Conservation (phyloP, 1,139 yeast genomes). For the Zhuliangozyma blackwelliae region DNA sequence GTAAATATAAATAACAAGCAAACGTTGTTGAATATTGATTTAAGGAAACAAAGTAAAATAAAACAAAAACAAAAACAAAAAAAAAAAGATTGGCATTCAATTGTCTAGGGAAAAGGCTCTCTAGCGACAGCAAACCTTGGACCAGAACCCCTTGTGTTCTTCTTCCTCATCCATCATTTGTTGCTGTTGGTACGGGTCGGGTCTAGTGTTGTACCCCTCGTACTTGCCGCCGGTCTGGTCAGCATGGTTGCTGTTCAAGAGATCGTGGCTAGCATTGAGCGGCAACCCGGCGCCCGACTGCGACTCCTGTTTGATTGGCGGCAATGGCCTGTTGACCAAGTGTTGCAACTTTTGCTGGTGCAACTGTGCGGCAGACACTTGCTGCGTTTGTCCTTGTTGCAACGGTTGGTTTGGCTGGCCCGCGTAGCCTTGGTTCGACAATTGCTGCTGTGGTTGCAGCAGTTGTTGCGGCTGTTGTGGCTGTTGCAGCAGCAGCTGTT, state of each 20-base stretch:
- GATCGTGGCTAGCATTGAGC: constrained; percentile 2
- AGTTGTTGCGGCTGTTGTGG: constrained; percentile 3
- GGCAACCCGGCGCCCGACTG: constrained; percentile 11
- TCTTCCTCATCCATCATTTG: constrained; percentile 32
- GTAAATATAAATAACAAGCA: no score
- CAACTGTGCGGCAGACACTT: constrained; percentile 32
- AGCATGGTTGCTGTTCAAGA: constrained; percentile 8
- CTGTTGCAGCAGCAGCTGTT: constrained; percentile 6
- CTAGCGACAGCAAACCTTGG: constrained; percentile 44
- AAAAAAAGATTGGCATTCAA: no score
- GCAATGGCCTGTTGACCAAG: constrained; percentile 48
- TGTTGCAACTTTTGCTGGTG: constrained; percentile 51
- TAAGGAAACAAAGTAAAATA: no score
- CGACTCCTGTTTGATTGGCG: constrained; percentile 46
- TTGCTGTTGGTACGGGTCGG: constrained; percentile 37
- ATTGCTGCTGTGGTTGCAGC: constrained; percentile 3
- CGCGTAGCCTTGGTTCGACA: background rate
- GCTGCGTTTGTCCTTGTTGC: constrained; percentile 4
- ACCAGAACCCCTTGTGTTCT: constrained; percentile 42
- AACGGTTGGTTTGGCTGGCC: constrained; percentile 6
- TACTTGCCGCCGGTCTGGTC: constrained; percentile 10
- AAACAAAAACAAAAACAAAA: no score
- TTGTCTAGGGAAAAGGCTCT: no score
- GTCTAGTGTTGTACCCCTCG: constrained; percentile 15
- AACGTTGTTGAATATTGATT: no score